Base-by-base conservation (phyloP, 2,329 filamentous ascomycete species). In the Paecilomyces sp. region DNA sequence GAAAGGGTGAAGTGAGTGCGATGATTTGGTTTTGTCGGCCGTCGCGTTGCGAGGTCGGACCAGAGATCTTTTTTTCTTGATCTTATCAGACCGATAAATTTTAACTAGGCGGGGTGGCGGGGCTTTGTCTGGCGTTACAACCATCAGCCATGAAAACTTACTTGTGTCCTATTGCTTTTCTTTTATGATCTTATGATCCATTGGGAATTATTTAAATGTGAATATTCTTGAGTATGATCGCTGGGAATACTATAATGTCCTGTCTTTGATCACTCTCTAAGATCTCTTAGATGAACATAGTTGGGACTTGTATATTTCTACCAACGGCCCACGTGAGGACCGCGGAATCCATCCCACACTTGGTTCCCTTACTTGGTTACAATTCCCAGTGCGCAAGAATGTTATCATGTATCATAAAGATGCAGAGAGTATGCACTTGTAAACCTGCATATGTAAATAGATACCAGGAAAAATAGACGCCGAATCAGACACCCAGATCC, bases 91-190 rank as follows among this genome's bases (percentile, higher is more conserved):
- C 28, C 24, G 51, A 53, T 67, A 71, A 72, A 65, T 72, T 74
- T 73, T 71, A 47, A n/a, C 41, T 47, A 67, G 70, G 71, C 71
- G 70, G 71, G 70, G 70, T 69, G 68, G 70, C 66, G 71, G 71
- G 71, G 67, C 65, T 9, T 22, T 8, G 18, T 9, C 41, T n/a
- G 18, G 41, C 18, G 36, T 18, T 18, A 18, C 36, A 18, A 18
- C 6, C 36, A 47, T 7, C n/a, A 47, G 18, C 41, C n/a, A 18
- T 9, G 41, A 11, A 28, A 33, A 11, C 31, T 31, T 31, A 31
- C 30, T 33, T 33, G 31, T 33, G 31, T 12, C 8, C 9, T 31
- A 33, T 33, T 33, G 6, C 31, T 12, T 12, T 31, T 9, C 9
- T 31, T 33, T 33, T 33, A 28, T 28, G 8, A 33, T 33, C 31